A percentile compares a stretch with the other conserved stretches of the same genome.
Conservation (phyloP, 2,329 filamentous ascomycete genomes). For the Fusarium robinianum region DNA sequence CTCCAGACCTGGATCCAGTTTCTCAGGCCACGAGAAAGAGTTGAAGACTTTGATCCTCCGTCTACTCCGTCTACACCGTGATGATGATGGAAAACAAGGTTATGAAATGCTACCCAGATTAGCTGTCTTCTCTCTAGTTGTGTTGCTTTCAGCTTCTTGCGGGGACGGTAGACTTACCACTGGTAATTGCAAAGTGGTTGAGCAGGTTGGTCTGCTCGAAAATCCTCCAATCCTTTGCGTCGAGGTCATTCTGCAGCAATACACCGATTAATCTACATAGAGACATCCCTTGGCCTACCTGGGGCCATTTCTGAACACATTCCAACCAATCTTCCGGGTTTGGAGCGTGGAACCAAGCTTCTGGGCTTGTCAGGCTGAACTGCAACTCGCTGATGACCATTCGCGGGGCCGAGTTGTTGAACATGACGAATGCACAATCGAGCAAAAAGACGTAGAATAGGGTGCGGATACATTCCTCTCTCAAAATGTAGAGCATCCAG, state of each 20-base stretch:
- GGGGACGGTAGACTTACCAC: constrained; percentile 4
- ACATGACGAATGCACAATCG: constrained; percentile 22
- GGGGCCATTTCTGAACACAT: not conserved
- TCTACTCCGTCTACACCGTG: not conserved
- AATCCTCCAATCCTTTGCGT: not conserved
- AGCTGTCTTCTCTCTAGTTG: not conserved
- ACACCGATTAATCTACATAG: constrained; percentile 1
- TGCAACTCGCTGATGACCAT: constrained; percentile 14
- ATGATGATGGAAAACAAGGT: constrained; percentile 18
- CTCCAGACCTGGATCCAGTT: constrained; percentile 17
- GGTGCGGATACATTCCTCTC: constrained; percentile 20
- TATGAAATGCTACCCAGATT: constrained; percentile 19
- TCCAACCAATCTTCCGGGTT: constrained; percentile 1
- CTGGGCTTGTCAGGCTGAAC: constrained; percentile 9
- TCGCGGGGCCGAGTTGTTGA: constrained; percentile 13
- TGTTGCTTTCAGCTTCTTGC: not conserved
- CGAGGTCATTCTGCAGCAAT: not conserved
- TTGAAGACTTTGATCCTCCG: not conserved
- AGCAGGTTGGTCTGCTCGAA: constrained; percentile 12
- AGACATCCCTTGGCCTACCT: not conserved
- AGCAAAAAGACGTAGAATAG: constrained; percentile 16
- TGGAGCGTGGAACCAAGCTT: constrained; percentile 9
- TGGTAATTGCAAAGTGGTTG: constrained; percentile 15
- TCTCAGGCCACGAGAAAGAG: constrained; percentile 2
- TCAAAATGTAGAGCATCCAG: constrained; percentile 2